Evolutionary conservation across 108 stramenopile genomes (phyloP), one percentile per base, ranked within the genome.

Genomic region (Nannochloropsis salina): DNA sequence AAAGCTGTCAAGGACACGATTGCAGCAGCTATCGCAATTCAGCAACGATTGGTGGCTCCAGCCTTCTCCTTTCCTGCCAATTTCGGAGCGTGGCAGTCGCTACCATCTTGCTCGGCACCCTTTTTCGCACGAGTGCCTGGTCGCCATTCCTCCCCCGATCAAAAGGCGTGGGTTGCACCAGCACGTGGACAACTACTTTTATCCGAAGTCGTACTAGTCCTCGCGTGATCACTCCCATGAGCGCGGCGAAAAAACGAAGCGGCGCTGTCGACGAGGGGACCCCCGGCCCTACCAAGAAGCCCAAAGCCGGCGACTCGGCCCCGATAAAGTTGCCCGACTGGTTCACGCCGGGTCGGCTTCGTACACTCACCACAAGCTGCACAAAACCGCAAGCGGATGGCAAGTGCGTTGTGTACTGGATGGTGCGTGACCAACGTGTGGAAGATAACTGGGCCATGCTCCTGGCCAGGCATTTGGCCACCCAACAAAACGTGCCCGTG

Each of bases 391-490:
- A 74, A 74, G 3, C 61, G 15, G n/a, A 0, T 74, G 89, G 89
- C 2, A 74, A 61, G 10, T 86, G 89, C 79, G 93, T 99, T 9
- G 86, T 98, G 42, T 98, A 97, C 89, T 99, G 99, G 99, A 99
- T 99, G 99, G 90, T 88, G 47, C 92, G 99, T 2, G 99, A 99
- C 85, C 91, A 98, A 86, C 94, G 99, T 8, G 93, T 94, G 1
- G 89, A 90, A 5, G 98, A 99, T 89, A 99, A 99, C 90, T 97
- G 95, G 94, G 98, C 98, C 3, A 86, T 99, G 61, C 90, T 97
- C 0, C 93, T 93, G 61, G 97, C 98, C 15, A 80, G 82, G 74
- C 82, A 41, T 21, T 81, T 81, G 80, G 83, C 83, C 18, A 18
- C 11, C 18, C 86, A 89, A 86, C 80, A 44, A 20, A 84, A 80